Percentiles rank a stretch among this genome's conserved stretches.
phyloP scores from a whole-genome alignment of 2,329 filamentous ascomycete genomes.

The Alternaria gansuensis region DNA sequence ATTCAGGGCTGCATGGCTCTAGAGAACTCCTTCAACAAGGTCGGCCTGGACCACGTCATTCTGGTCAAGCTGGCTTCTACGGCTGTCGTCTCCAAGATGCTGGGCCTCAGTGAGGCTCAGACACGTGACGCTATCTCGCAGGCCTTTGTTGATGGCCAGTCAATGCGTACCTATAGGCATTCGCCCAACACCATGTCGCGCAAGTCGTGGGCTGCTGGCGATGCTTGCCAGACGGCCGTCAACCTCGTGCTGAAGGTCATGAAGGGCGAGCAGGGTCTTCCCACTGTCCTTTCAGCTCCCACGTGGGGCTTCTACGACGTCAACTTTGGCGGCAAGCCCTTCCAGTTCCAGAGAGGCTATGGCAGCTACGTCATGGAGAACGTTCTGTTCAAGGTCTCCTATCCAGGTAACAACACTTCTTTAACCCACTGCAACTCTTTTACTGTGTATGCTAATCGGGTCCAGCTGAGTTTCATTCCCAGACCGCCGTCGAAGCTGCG shows the following conservation, averaged over 20 bases:
- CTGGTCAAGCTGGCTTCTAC: slow-evolving; percentile 97
- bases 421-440: background rate
- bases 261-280: slow-evolving; percentile 89
- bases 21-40: slow-evolving; percentile 98
- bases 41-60: slow-evolving; percentile 96
- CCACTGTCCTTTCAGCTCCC: slow-evolving; percentile 90
- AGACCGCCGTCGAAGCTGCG: slow-evolving; percentile 95
- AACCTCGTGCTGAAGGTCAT: slow-evolving; percentile 90
- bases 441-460: slow-evolving; percentile 33
- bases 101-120: slow-evolving; percentile 87
- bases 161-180: slow-evolving; percentile 95
- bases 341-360: slow-evolving; percentile 94
- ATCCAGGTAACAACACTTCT: slow-evolving; percentile 73
- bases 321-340: slow-evolving; percentile 88
- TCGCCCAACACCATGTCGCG: slow-evolving; percentile 99
- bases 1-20: slow-evolving; percentile 97
- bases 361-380: slow-evolving; percentile 99
- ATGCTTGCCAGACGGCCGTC: slow-evolving; percentile 94
- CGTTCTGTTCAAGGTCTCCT: slow-evolving; percentile 99
- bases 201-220: slow-evolving; percentile 98
- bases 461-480: slow-evolving; percentile 91
- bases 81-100: slow-evolving; percentile 93
- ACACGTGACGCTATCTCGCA: slow-evolving; percentile 96
- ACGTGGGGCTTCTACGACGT: slow-evolving; percentile 99
- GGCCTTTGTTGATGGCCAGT: slow-evolving; percentile 97